phyloP scores from a whole-genome alignment of 2,329 filamentous ascomycete genomes.

The Claviceps capensis region DNA sequence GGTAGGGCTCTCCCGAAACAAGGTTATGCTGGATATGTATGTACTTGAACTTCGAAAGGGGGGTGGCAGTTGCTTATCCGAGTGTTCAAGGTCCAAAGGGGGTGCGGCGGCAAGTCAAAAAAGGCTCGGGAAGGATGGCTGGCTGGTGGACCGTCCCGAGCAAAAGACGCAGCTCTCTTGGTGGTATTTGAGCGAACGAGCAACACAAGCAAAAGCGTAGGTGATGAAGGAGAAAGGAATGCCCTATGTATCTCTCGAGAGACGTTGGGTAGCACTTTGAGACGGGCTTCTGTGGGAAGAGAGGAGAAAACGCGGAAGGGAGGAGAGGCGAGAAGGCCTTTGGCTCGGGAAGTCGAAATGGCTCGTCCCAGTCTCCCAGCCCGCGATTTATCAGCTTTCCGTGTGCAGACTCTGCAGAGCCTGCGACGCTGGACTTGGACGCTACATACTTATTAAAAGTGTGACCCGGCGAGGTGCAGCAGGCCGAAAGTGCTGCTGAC shows the following conservation, averaged over 20 bases:
- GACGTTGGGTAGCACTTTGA: not conserved
- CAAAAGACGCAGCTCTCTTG: not conserved
- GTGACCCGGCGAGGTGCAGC: not conserved
- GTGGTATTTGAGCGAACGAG: not conserved
- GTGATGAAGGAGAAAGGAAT: not conserved
- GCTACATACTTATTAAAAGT: not conserved
- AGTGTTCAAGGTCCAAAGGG: constrained; percentile 14
- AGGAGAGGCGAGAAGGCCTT: not conserved
- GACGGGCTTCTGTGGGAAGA: not conserved
- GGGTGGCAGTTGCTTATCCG: constrained; percentile 12
- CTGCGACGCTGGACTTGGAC: constrained; percentile 1
- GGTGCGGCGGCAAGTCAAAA: not conserved
- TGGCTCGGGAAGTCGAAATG: constrained; percentile 1
- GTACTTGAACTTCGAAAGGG: constrained; percentile 12
- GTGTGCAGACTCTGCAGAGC: constrained; percentile 2
- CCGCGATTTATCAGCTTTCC: constrained; percentile 18
- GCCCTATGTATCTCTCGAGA: not conserved
- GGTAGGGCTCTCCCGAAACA: constrained; percentile 22
- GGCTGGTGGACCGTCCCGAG: constrained; percentile 4
- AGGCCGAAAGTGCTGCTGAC: not conserved
- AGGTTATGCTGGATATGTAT: constrained; percentile 23
- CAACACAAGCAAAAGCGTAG: not conserved
- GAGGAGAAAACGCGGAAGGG: not conserved
- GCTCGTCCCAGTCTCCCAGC: constrained; percentile 10
- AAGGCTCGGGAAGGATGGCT: not conserved